Percentiles rank a stretch among this genome's conserved stretches.
Evolutionary conservation across 139 green algal species (phyloP).

Genomic region (Auxenochlorella protothecoides): DNA sequence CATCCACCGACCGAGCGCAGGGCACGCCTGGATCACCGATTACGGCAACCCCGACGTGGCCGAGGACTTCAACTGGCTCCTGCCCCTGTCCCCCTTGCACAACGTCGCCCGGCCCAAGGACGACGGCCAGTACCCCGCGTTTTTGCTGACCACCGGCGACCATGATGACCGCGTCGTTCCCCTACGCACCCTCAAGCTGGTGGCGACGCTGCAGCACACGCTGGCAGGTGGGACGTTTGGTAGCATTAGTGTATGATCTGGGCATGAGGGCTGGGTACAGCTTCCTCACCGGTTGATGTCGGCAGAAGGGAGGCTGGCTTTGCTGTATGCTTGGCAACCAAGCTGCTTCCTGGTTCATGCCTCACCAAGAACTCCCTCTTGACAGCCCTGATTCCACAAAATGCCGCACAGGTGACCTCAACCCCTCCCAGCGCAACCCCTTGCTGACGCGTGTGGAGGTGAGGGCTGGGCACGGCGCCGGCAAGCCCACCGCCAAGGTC

Average conservation of each 20-base stretch:
- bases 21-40: conserved; percentile 71
- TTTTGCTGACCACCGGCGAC: conserved; percentile 74
- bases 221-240: conserved; percentile 20
- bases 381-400: too few species aligned
- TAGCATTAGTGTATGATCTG: too few species aligned
- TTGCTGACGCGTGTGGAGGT: conserved; percentile 76
- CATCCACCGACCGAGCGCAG: not conserved
- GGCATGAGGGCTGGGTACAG: too few species aligned
- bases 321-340: too few species aligned
- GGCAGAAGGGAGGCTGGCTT: too few species aligned
- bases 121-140: conserved; percentile 65
- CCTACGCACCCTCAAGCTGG: conserved; percentile 79
- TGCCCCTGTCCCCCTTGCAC: conserved; percentile 78
- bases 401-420: not conserved
- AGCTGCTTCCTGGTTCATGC: too few species aligned
- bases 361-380: too few species aligned
- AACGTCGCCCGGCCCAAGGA: conserved; percentile 62
- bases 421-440: conserved; percentile 65
- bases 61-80: conserved; percentile 58
- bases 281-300: too few species aligned
- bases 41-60: conserved; percentile 70
- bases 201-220: conserved; percentile 65
- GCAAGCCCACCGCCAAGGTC: conserved; percentile 84
- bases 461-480: conserved; percentile 68
- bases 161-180: conserved; percentile 84